phyloP scores from a whole-genome alignment of 805 yeast species.

The Ogataea salicorniae region DNA sequence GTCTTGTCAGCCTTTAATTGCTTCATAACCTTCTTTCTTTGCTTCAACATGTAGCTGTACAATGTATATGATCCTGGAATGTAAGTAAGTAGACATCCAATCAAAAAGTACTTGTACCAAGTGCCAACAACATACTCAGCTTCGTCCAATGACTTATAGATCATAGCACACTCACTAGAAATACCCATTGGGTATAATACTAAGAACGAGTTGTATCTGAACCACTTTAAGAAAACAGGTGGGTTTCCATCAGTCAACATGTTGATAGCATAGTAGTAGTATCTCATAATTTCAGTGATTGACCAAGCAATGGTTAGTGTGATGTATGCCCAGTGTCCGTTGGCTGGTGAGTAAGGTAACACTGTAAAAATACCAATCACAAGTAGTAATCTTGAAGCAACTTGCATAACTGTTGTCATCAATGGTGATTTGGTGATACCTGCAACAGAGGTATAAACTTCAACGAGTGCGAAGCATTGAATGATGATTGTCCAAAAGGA shows the following conservation, averaged over 20 bases:
- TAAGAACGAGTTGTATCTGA: constrained; percentile 79
- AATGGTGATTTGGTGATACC: constrained; percentile 87
- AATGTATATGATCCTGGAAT: constrained; percentile 84
- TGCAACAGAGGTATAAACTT: constrained; percentile 67
- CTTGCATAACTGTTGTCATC: constrained; percentile 81
- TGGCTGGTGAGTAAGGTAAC: constrained; percentile 71
- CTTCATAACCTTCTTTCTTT: constrained; percentile 73
- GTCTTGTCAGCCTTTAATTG: constrained; percentile 20
- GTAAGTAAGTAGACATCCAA: constrained; percentile 58
- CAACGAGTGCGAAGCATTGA: constrained; percentile 78
- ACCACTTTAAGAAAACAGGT: constrained; percentile 55
- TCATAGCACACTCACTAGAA: constrained; percentile 69
- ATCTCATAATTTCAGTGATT: constrained; percentile 87
- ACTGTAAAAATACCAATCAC: constrained; percentile 76
- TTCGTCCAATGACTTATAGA: constrained; percentile 63
- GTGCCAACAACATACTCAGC: constrained; percentile 52
- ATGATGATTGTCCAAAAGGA: constrained; percentile 53
- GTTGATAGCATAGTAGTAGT: constrained; percentile 77
- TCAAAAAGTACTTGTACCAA: constrained; percentile 50
- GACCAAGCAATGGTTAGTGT: constrained; percentile 83
- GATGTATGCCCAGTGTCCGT: constrained; percentile 52
- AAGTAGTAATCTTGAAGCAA: constrained; percentile 74
- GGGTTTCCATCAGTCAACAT: constrained; percentile 46
- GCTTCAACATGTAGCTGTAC: constrained; percentile 83
- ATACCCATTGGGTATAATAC: constrained; percentile 90